Conservation (phyloP, 495 filamentous ascomycete genomes). For the Neurospora sp. region DNA sequence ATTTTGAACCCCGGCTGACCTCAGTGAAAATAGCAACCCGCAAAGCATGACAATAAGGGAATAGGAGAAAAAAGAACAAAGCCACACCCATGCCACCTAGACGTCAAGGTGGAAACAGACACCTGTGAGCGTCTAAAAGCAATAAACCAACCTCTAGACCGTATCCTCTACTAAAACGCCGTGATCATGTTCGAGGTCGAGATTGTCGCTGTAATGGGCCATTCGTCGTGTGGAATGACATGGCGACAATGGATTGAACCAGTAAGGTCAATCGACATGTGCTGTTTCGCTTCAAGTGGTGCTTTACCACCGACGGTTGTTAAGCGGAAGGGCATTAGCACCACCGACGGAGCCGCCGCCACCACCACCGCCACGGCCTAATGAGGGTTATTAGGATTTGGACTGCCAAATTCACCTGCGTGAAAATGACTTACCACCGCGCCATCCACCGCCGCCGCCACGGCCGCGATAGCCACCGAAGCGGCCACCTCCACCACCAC, state of each 20-base stretch:
- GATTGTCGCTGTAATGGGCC: not conserved
- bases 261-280: not conserved
- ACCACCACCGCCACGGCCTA: not conserved
- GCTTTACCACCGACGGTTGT: conserved; percentile 38
- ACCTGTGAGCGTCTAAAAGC: conserved; percentile 2
- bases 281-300: not conserved
- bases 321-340: conserved; percentile 35
- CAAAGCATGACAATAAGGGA: not conserved
- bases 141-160: conserved; percentile 18
- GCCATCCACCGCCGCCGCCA: conserved; percentile 22
- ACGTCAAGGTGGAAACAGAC: not conserved
- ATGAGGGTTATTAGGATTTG: not conserved
- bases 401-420: conserved; percentile 27
- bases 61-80: not conserved
- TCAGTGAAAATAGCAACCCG: not conserved
- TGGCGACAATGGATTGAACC: not conserved
- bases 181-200: conserved; percentile 9
- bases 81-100: not conserved
- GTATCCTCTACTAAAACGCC: conserved; percentile 14
- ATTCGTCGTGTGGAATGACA: not conserved
- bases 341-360: conserved; percentile 14
- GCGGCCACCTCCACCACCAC: conserved; percentile 70
- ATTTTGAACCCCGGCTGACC: not conserved
- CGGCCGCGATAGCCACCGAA: conserved; percentile 49
- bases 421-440: conserved; percentile 30